phyloP scores from a whole-genome alignment of 331 rosid species.

The Quercus lobata region DNA sequence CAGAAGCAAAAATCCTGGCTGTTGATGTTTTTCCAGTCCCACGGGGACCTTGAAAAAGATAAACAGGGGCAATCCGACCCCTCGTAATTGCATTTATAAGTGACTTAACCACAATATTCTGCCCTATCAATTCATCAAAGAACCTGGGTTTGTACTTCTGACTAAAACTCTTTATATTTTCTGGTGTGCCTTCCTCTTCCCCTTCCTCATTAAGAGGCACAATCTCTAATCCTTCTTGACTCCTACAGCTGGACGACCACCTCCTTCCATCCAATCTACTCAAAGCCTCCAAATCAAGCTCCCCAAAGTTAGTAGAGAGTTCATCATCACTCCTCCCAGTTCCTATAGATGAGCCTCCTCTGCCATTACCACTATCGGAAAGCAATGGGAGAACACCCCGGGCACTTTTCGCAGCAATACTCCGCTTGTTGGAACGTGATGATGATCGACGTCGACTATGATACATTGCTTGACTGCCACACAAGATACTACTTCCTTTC shows the following conservation, averaged over 20 bases:
- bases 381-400: constrained; percentile 87
- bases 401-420: constrained; percentile 59
- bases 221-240: constrained; percentile 91
- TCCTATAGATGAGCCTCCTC: constrained; percentile 79
- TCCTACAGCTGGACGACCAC: constrained; percentile 95
- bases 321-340: constrained; percentile 91
- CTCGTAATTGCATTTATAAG: constrained; percentile 74
- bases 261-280: constrained; percentile 95
- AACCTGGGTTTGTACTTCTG: constrained; percentile 85
- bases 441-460: constrained; percentile 47
- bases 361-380: constrained; percentile 45
- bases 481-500: constrained; percentile 76
- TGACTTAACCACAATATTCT: constrained; percentile 92
- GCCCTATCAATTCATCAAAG: constrained; percentile 86
- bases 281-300: constrained; percentile 96
- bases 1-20: constrained; percentile 85
- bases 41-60: constrained; percentile 97
- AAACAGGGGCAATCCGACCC: constrained; percentile 90
- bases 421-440: constrained; percentile 50
- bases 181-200: constrained; percentile 78
- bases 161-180: constrained; percentile 60
- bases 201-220: constrained; percentile 73
- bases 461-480: constrained; percentile 73
- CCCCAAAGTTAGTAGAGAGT: constrained; percentile 88
- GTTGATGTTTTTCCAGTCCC: constrained; percentile 97